Base-by-base conservation (phyloP, 768 basidiomycete genomes). In the Boletellus emodensis region DNA sequence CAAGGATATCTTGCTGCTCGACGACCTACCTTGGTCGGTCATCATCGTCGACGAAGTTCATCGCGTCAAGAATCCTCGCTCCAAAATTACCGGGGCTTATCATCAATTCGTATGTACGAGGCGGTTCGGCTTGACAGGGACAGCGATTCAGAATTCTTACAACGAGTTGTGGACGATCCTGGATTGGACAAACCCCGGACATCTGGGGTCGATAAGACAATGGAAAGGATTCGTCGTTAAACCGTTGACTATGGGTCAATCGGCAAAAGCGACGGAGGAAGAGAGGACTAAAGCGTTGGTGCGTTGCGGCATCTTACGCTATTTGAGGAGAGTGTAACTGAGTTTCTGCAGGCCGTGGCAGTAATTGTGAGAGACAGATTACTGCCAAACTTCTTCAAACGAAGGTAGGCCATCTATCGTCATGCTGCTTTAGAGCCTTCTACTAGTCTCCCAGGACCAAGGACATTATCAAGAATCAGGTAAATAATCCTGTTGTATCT, bases 11-110 rank as follows among this genome's bases (percentile, higher is more conserved):
- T 81, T 80, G 13, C 54, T 80, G 9, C 72, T 97, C 6, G 81
- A 87, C 48, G 75, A 77, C 40, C 74, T 91, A 40, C 74, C 83
- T 9, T 87, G 81, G 83, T 85, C 82, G 3, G 82, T 82, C 49
- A 72, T 92, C 49, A 76, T 88, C 40, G 83, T 93, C 6, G 95
- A 98, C 58, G 95, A 98, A 67, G 94, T 84, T 0, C 95, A 98
- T 65, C 79, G 82, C 3, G 77, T 95, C 60, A 97, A 97, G 71
- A 94, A 93, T 54, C 79, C 83, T 3, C 63, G 69, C 2, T 79
- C 88, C 0, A 78, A 82, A 53, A 80, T 83, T 4, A 83, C 87
- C 0, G 40, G 63, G n/a, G 86, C 91, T 0, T 83, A 85, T 51
- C 82, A 86, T 58, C 80, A 75, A 44, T 90, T 96, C 59, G 41